Percentiles rank a stretch among this genome's conserved stretches.
phyloP scores from a whole-genome alignment of 768 basidiomycete genomes.

The Pleurotus platypus region DNA sequence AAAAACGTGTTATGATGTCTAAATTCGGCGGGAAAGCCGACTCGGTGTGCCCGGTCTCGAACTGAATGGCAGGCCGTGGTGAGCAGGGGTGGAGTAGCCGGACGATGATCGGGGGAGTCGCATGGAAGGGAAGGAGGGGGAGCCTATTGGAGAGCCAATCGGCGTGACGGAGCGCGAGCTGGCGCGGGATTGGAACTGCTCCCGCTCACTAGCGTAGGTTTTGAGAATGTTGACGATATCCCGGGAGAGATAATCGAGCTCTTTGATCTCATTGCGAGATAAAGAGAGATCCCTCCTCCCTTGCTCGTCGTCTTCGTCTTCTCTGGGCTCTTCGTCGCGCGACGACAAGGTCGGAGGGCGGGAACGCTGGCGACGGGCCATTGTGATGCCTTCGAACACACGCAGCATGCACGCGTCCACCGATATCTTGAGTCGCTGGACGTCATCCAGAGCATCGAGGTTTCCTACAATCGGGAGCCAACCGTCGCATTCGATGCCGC shows the following conservation, averaged over 20 bases:
- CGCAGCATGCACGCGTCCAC: slow-evolving; percentile 85
- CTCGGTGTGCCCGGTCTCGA: slow-evolving; percentile 69
- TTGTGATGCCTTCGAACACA: slow-evolving; percentile 82
- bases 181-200: slow-evolving; percentile 49
- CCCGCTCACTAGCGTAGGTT: slow-evolving; percentile 64
- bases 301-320: slow-evolving; percentile 53
- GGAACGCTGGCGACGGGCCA: slow-evolving; percentile 32
- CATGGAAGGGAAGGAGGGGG: slow-evolving; percentile 37
- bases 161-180: slow-evolving; percentile 71
- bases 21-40: slow-evolving; percentile 40
- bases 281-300: slow-evolving; percentile 47
- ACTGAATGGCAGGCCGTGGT: slow-evolving; percentile 36
- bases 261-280: slow-evolving; percentile 64
- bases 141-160: slow-evolving; percentile 53
- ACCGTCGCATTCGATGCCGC: slow-evolving; percentile 81
- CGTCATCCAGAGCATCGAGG: slow-evolving; percentile 70
- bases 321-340: slow-evolving; percentile 40
- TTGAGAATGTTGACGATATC: slow-evolving; percentile 74
- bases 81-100: slow-evolving; percentile 56
- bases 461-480: slow-evolving; percentile 87
- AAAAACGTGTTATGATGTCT: slow-evolving; percentile 1
- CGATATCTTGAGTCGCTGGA: slow-evolving; percentile 75
- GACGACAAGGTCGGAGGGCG: slow-evolving; percentile 32
- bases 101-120: slow-evolving; percentile 41
- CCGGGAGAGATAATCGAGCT: slow-evolving; percentile 71